These are phyloP conservation scores for Kokia cookei DNA, from an alignment of 441 rosid genomes.

Conservation along the genomic window DNA sequence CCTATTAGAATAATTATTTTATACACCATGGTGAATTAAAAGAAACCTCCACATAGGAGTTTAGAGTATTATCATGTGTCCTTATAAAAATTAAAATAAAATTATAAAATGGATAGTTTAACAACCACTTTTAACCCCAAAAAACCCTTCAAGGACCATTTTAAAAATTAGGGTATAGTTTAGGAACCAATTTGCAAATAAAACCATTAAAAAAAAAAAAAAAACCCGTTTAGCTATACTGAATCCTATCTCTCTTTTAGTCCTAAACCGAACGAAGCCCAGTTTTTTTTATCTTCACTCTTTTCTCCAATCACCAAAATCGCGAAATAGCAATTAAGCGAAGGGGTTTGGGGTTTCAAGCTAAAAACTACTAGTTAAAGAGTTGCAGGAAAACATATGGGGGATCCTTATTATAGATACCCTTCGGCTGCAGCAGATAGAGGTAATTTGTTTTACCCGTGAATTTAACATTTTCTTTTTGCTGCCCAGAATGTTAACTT, in stretches of 20 bases:
- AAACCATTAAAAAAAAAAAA: too few relatives aligned
- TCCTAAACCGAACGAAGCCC: neutral
- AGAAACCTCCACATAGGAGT: too few relatives aligned
- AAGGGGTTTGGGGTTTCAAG: neutral
- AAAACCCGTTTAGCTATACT: neutral
- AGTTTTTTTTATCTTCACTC: too few relatives aligned
- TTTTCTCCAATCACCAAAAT: neutral
- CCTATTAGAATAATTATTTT: too few relatives aligned
- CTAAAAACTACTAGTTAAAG: neutral
- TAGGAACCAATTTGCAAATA: too few relatives aligned
- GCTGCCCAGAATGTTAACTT: neutral
- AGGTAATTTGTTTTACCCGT: neutral
- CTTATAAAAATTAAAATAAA: too few relatives aligned
- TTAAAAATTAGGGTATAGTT: too few relatives aligned
- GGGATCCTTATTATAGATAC: constrained; percentile 5
- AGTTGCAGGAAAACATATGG: neutral
- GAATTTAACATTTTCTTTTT: neutral
- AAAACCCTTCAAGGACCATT: too few relatives aligned
- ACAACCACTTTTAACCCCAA: too few relatives aligned
- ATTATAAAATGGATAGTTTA: too few relatives aligned
- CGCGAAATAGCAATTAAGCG: neutral
- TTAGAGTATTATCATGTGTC: too few relatives aligned
- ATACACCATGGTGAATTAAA: too few relatives aligned
- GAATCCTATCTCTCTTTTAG: neutral
- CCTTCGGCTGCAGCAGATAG: neutral